Base-by-base conservation (phyloP, 148 eudicot genomes). In the Vaccinium myrtillus region DNA sequence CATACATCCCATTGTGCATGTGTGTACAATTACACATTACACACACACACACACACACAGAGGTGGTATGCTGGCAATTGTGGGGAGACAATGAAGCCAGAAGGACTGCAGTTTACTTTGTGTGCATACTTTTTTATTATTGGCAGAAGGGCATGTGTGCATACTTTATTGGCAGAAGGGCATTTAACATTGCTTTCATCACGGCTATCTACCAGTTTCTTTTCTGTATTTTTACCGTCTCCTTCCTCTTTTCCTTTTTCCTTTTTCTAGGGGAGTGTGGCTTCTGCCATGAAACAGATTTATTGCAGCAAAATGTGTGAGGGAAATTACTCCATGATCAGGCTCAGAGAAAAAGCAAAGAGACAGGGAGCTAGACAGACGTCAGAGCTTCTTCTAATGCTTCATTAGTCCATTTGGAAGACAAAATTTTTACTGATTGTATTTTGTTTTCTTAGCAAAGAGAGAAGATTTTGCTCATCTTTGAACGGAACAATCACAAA, bases 101-200 rank as follows among this genome's bases (percentile, higher is more conserved):
- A 46, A 75, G 78, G 54, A 75, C 78, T 75, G 78, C 12, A 75
- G 53, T 75, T 75, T 75, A 43, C 77, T 75, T 75, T 75, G 54
- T 75, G 78, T 11, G 51, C 23, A 11, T 21, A 75, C 78, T 46
- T 75, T 75, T n/a, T 53, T 21, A 73, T 18, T 18, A 27, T 27
- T 27, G 30, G 30, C 30, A 27, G 30, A 27, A 27, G 30, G 30
- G 30, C 30, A 27, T 75, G 54, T 75, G 78, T 11, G 51, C 23
- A 11, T 46, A 75, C 78, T 46, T 75, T 18, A 75, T 75, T 75
- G 51, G 18, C 30, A 12, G 49, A 48, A 36, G 18, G 15, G 48
- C 77, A 73, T 73, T 73, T 73, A 74, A 74, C 50, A 39, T 16
- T 74, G 50, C 49, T 74, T 39, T 74, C 76, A 71, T 32, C 76